Base-by-base conservation (phyloP, 352 stramenopile species). In the Pythium rishiriense region DNA sequence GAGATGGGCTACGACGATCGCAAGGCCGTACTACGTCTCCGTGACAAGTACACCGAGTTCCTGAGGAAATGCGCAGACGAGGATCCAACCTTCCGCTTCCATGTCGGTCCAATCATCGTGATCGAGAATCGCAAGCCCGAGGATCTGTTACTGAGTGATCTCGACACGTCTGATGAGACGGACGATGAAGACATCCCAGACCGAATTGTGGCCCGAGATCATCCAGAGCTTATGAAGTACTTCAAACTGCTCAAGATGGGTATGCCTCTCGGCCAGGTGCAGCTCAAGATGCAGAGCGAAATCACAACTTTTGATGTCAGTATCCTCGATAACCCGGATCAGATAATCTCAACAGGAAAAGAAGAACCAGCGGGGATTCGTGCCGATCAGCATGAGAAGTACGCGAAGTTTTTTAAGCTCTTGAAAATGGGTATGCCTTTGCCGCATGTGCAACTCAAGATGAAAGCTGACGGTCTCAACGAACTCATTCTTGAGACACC, bases 351-450 rank as follows among this genome's bases (percentile, higher is more conserved):
- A 42, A 10, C 96, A 92, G 60, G 69, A 65, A 41, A 66, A 6
- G 85, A 94, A 21, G 53, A 78, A 26, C 72, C 73, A 41, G 68
- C 76, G 41, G 83, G 80, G 10, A 87, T 77, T 9, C 72, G 69
- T 41, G 83, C 73, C 11, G 78, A 84, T 42, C 78, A 90, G 24
- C 83, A 94, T 49, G 73, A 83, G 5, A 90, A 90, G 54, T 93
- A 79, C 72, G 72, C 68, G 3, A 94, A 94, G 58, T 99, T 97
- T 67, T 98, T 98, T 66, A 98, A 98, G 69, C 92, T 99, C 68
- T 87, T 93, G 45, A 97, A 97, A 63, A 93, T 99, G 75, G 94
- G 93, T 10, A 96, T 99, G 85, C 97, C 97, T 6, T 64, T 94
- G 59, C 72, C 83, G 5, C 94, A 97, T 50, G 92, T 98, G 55